Evolutionary conservation across 2,329 filamentous ascomycete species (phyloP).

Genomic region (Ascochyta clinopodiicola): DNA sequence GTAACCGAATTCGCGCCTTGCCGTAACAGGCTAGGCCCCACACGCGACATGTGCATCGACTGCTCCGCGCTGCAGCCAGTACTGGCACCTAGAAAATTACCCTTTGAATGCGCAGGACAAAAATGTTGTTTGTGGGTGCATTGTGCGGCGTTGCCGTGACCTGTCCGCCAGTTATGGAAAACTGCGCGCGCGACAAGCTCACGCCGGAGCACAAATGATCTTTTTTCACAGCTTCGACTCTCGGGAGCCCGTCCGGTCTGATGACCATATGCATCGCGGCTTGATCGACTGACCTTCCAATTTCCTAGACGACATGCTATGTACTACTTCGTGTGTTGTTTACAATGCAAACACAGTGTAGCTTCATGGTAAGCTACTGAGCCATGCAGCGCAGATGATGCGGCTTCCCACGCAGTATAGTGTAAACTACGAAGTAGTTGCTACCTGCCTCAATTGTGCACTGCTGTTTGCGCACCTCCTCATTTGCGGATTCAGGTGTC

Average conservation of each 20-base stretch:
- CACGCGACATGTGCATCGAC: neutral
- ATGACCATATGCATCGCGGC: neutral
- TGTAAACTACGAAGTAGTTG: too few species aligned
- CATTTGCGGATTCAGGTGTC: too few species aligned
- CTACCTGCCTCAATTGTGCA: too few species aligned
- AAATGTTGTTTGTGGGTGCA: neutral
- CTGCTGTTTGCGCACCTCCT: too few species aligned
- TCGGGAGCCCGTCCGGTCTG: neutral
- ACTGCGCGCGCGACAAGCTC: neutral
- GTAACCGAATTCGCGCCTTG: neutral
- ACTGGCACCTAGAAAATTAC: neutral
- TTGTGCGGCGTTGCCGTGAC: neutral
- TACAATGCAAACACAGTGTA: too few species aligned
- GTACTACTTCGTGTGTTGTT: too few species aligned
- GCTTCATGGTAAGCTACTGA: too few species aligned
- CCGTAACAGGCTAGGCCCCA: constrained; percentile 4
- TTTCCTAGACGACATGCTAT: too few species aligned
- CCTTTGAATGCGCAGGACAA: neutral
- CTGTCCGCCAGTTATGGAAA: neutral
- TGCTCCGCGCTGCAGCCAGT: neutral
- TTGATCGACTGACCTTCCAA: too few species aligned
- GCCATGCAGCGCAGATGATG: too few species aligned
- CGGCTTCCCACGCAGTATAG: too few species aligned
- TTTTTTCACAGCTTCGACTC: neutral
- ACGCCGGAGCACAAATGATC: neutral